These are phyloP conservation scores for Musa balbisiana DNA, from an alignment of 202 grass and related monocot genomes.

Conservation along the genomic window DNA sequence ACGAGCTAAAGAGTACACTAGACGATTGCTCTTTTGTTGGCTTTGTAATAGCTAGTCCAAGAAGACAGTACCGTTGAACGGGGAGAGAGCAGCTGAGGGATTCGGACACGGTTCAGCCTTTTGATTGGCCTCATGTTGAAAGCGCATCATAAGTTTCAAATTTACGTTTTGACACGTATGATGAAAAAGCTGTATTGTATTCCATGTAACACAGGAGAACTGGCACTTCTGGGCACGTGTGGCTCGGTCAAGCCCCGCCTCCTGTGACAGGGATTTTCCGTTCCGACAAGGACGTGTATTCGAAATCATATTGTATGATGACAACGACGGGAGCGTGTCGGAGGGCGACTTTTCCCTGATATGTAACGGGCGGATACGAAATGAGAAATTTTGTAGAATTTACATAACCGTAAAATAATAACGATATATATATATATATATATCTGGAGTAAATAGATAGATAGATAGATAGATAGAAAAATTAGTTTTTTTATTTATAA, in stretches of 20 bases:
- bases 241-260: not conserved
- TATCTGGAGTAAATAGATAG: too few relatives aligned
- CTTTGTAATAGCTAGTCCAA: not conserved
- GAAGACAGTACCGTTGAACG: slow-evolving; percentile 3
- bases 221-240: not conserved
- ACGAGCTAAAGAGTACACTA: too few relatives aligned
- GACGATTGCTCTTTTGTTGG: not conserved
- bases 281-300: not conserved
- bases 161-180: too few relatives aligned
- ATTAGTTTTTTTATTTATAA: too few relatives aligned
- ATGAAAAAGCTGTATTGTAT: not conserved
- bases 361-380: not conserved
- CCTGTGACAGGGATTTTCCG: not conserved
- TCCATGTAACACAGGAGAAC: not conserved
- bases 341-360: not conserved
- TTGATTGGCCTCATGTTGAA: not conserved
- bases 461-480: too few relatives aligned
- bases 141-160: too few relatives aligned
- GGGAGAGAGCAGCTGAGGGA: not conserved
- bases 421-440: too few relatives aligned
- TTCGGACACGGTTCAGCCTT: not conserved
- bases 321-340: not conserved
- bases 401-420: too few relatives aligned
- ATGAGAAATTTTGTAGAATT: not conserved
- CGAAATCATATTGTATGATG: not conserved